These are phyloP conservation scores for Corrigiola litoralis DNA, from an alignment of 179 eudicot genomes.

Conservation along the genomic window DNA sequence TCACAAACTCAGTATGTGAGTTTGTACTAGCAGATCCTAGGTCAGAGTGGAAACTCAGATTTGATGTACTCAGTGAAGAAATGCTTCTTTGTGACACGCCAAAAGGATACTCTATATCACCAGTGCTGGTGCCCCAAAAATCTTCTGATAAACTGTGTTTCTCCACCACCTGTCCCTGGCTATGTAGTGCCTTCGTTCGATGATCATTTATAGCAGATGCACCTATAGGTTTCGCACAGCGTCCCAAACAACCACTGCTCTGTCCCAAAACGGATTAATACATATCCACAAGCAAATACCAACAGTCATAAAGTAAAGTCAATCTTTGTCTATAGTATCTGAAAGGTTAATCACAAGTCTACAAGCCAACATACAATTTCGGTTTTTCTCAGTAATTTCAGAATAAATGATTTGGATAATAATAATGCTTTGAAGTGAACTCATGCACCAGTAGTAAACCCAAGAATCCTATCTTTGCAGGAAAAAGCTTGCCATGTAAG, in stretches of 20 bases:
- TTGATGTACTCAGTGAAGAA: conserved; percentile 63
- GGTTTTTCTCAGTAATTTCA: neutral
- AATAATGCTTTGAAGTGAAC: neutral
- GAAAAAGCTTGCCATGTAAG: too few relatives aligned
- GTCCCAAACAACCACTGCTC: conserved; percentile 35
- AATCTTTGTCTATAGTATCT: neutral
- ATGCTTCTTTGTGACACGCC: conserved; percentile 60
- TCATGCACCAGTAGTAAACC: too few relatives aligned
- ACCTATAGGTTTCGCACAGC: conserved; percentile 18
- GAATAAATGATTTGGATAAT: neutral
- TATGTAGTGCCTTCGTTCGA: conserved; percentile 12
- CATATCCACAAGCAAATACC: conserved; percentile 6
- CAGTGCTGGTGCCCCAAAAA: conserved; percentile 83
- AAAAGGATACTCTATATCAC: conserved; percentile 50
- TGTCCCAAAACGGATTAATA: conserved; percentile 27
- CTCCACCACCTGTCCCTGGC: conserved; percentile 31
- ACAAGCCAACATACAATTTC: neutral
- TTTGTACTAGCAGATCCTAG: conserved; percentile 32
- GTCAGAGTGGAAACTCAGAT: conserved; percentile 40
- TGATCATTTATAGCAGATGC: conserved; percentile 7
- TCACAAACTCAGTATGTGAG: conserved; percentile 54
- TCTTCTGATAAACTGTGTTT: conserved; percentile 57
- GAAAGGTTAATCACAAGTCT: neutral
- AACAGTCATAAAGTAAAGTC: neutral
- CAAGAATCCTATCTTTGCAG: too few relatives aligned